Evolutionary conservation across 2,329 filamentous ascomycete genomes (phyloP).

Genomic region (Plectosphaerella cucumerina): DNA sequence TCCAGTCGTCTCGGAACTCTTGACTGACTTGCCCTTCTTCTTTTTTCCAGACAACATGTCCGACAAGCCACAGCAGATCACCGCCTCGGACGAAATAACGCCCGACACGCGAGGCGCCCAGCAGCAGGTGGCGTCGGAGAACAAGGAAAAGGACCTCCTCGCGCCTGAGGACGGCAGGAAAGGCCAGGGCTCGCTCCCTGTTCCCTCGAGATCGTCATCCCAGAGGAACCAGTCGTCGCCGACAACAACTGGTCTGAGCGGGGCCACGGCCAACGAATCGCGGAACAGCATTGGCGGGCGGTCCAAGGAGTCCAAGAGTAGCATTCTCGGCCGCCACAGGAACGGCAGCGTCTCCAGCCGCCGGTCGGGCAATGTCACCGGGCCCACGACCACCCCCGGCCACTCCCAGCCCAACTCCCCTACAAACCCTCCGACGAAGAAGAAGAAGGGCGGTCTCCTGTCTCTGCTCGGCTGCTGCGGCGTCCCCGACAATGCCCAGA

Average conservation of each 20-base stretch:
- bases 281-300: conserved; percentile 59
- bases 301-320: conserved; percentile 63
- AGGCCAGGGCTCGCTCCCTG: conserved; percentile 48
- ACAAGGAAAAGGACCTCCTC: conserved; percentile 37
- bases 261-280: conserved; percentile 53
- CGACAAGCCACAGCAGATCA: conserved; percentile 21
- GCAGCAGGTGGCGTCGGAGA: conserved; percentile 30
- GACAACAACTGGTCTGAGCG: conserved; percentile 56
- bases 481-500: conserved; percentile 55
- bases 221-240: conserved; percentile 56
- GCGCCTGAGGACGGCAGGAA: conserved; percentile 45
- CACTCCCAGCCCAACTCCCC: conserved; percentile 50
- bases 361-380: conserved; percentile 47
- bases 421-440: conserved; percentile 44
- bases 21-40: too few relatives aligned
- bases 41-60: conserved; percentile 19
- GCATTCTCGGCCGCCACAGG: conserved; percentile 57
- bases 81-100: conserved; percentile 21
- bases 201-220: conserved; percentile 60
- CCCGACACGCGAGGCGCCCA: conserved; percentile 18
- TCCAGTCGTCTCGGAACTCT: too few relatives aligned
- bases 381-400: conserved; percentile 43
- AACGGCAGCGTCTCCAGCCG: conserved; percentile 68
- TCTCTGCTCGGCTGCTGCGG: conserved; percentile 65
- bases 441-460: conserved; percentile 50